Evolutionary conservation across 2,329 filamentous ascomycete species (phyloP).

Genomic region (Paecilomyces sp.): DNA sequence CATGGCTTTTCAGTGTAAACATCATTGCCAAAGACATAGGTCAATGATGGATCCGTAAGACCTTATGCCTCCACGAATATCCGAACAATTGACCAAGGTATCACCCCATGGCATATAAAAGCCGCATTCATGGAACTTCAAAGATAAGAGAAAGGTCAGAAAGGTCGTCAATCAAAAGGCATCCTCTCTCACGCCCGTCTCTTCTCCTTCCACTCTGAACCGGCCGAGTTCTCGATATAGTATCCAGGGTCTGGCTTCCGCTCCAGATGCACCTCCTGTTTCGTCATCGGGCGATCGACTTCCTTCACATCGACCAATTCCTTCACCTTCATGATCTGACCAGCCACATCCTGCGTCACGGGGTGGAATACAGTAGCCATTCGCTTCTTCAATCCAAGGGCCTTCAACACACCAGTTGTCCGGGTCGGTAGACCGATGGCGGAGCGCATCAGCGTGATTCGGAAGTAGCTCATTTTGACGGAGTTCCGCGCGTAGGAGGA

Average conservation of each 20-base stretch:
- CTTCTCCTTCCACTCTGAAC: constrained; percentile 11
- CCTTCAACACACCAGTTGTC: constrained; percentile 71
- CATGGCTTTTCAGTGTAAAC: neutral
- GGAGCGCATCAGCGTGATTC: constrained; percentile 82
- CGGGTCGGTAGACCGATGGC: constrained; percentile 80
- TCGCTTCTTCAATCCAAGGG: constrained; percentile 78
- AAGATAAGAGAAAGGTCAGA: neutral
- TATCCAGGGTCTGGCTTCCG: constrained; percentile 74
- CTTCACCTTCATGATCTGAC: constrained; percentile 91
- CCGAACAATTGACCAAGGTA: neutral
- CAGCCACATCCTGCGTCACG: constrained; percentile 71
- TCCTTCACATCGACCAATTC: constrained; percentile 80
- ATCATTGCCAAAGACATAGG: neutral
- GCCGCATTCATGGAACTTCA: too few species aligned
- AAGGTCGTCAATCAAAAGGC: neutral
- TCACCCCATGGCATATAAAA: neutral
- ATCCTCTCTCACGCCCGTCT: constrained; percentile 2
- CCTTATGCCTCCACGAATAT: neutral
- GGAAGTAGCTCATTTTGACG: constrained; percentile 67
- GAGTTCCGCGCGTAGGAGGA: constrained; percentile 1
- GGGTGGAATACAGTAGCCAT: constrained; percentile 85
- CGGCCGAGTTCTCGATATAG: constrained; percentile 54
- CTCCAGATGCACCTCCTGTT: constrained; percentile 61
- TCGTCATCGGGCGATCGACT: constrained; percentile 58
- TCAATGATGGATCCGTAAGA: neutral